Evolutionary conservation across 148 eudicot species (phyloP).

Genomic region (Arbutus unedo): DNA sequence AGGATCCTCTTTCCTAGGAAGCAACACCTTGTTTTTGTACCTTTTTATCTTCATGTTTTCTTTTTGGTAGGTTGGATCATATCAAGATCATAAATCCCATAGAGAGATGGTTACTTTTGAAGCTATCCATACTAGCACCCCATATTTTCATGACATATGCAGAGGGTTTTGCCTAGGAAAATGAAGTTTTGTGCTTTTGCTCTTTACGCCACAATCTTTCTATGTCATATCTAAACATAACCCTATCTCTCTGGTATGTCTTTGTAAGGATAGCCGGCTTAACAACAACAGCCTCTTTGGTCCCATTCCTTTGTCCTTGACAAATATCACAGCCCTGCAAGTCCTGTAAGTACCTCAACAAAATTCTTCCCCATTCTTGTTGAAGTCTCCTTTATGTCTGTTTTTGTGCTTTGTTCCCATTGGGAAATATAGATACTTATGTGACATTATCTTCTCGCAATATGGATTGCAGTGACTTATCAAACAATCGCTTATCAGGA

Average conservation of each 20-base stretch:
- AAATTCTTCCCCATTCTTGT: conserved; percentile 1
- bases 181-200: neutral
- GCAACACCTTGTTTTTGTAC: neutral
- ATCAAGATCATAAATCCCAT: neutral
- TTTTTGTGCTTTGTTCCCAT: neutral
- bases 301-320: conserved; percentile 26
- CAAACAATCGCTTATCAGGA: conserved; percentile 48
- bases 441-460: conserved; percentile 2
- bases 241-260: conserved; percentile 11
- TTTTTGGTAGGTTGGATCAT: neutral
- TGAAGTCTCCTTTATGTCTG: neutral
- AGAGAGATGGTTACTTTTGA: neutral
- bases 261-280: conserved; percentile 29
- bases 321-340: conserved; percentile 25
- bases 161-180: neutral
- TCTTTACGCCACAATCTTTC: neutral
- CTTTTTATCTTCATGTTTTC: neutral
- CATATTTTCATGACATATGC: neutral
- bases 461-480: conserved; percentile 38
- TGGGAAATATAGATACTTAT: conserved; percentile 1
- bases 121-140: neutral
- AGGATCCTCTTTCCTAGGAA: neutral
- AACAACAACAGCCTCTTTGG: conserved; percentile 37
- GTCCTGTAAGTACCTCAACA: conserved; percentile 28
- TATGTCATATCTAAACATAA: neutral